Conservation (phyloP, 345 rosid species). For the Camelina hispida region DNA sequence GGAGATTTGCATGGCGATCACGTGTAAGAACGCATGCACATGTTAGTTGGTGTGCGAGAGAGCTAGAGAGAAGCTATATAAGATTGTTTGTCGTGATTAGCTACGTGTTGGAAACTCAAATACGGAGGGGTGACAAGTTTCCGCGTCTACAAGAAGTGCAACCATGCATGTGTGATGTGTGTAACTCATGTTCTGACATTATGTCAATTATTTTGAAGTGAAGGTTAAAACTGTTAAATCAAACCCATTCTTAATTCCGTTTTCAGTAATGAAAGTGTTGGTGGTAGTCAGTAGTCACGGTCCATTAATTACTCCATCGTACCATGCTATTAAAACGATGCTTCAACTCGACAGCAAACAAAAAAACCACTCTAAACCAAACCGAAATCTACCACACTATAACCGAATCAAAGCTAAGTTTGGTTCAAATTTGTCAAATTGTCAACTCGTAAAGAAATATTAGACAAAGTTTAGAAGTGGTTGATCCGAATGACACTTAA, state of each 20-base stretch:
- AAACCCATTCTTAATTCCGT: too few species aligned
- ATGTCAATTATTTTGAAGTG: background rate
- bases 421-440: background rate
- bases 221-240: background rate
- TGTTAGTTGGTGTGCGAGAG: background rate
- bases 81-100: constrained; percentile 21
- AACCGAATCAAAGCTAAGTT: background rate
- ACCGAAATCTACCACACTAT: background rate
- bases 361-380: background rate
- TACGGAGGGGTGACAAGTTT: constrained; percentile 38
- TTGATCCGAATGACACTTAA: too few species aligned
- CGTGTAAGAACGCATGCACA: constrained; percentile 25
- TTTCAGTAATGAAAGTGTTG: too few species aligned
- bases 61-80: background rate
- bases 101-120: constrained; percentile 23
- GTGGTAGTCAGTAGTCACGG: too few species aligned
- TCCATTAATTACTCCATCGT: too few species aligned
- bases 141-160: constrained; percentile 24
- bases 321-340: background rate
- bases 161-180: constrained; percentile 24
- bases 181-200: constrained; percentile 26
- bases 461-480: too few species aligned
- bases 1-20: constrained; percentile 30
- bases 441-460: background rate
- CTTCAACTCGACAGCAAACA: background rate